phyloP scores from a whole-genome alignment of 345 rosid species.

The Camelina sativa region DNA sequence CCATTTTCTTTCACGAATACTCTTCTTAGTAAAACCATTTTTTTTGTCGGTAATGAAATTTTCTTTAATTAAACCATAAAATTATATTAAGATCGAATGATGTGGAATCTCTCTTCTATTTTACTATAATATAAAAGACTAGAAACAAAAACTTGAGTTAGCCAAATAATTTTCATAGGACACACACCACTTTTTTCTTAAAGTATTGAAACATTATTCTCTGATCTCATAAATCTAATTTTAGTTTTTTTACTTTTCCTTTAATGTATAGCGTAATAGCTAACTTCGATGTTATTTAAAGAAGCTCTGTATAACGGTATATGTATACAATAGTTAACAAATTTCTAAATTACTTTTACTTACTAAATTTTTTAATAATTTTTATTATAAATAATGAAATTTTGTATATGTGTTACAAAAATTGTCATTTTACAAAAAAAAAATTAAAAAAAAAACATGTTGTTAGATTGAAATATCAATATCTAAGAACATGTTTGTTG shows the following conservation, averaged over 20 bases:
- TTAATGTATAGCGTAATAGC: neutral
- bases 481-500: neutral
- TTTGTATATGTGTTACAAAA: neutral
- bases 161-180: neutral
- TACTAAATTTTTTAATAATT: neutral
- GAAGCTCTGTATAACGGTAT: too few species aligned
- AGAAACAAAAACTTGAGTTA: constrained; percentile 29
- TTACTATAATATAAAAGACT: neutral
- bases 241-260: neutral
- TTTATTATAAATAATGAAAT: neutral
- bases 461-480: neutral
- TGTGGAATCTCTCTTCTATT: neutral
- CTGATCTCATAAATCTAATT: neutral
- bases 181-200: neutral
- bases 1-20: neutral
- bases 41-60: neutral
- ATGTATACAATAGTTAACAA: too few species aligned
- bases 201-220: neutral
- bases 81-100: neutral
- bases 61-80: neutral
- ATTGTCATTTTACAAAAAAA: too few species aligned
- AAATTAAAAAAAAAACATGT: too few species aligned
- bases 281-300: too few species aligned
- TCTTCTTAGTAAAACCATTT: neutral
- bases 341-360: neutral